These are phyloP conservation scores for Pseudogymnoascus sp. DNA, from an alignment of 2,329 filamentous ascomycete species.

Conservation along the genomic window DNA sequence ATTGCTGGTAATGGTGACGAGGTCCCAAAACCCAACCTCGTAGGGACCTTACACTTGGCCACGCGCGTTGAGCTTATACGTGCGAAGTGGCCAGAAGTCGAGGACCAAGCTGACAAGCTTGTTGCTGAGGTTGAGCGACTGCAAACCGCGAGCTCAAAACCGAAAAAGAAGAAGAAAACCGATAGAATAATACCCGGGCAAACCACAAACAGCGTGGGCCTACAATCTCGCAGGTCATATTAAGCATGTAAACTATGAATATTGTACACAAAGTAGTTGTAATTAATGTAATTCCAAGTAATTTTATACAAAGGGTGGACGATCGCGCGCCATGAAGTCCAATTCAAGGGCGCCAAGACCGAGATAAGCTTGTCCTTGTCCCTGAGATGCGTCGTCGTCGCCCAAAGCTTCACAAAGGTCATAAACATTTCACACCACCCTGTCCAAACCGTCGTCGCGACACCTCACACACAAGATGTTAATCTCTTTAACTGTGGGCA, in stretches of 20 bases:
- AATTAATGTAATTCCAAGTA: not conserved
- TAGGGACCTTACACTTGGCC: not conserved
- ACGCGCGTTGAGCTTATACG: not conserved
- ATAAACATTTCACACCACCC: not conserved
- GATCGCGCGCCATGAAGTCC: conserved; percentile 5
- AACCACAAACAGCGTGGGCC: conserved; percentile 13
- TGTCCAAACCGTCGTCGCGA: not conserved
- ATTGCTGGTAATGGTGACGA: not conserved
- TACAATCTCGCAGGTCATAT: not conserved
- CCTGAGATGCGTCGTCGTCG: conserved; percentile 1
- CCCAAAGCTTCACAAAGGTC: not conserved
- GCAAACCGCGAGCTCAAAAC: not conserved
- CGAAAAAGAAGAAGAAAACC: not conserved
- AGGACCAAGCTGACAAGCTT: not conserved
- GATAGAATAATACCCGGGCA: not conserved
- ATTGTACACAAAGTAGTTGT: not conserved
- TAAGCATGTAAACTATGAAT: not conserved
- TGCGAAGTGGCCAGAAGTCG: not conserved
- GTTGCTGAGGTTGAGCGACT: not conserved
- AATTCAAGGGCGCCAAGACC: conserved; percentile 5
- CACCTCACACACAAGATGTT: conserved; percentile 53
- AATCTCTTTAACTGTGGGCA: conserved; percentile 95
- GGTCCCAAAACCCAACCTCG: not conserved
- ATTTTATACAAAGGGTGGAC: not conserved
- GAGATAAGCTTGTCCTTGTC: conserved; percentile 8